phyloP scores from a whole-genome alignment of 2,329 filamentous ascomycete species.

The Monosporascus sp. region DNA sequence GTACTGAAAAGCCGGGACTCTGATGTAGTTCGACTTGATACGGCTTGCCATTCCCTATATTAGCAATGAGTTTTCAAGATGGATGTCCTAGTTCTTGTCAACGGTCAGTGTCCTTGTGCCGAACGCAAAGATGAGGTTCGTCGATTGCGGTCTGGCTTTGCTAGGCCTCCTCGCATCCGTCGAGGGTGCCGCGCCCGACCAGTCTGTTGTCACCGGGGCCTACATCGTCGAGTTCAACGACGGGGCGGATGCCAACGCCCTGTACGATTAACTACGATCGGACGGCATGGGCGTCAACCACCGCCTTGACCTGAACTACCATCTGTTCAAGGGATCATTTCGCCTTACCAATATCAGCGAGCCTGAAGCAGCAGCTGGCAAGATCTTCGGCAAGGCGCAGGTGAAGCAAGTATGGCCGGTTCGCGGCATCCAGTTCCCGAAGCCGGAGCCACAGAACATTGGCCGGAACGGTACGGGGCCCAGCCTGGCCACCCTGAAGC shows the following conservation, averaged over 20 bases:
- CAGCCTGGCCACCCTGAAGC: slow-evolving; percentile 1
- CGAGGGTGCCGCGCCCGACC: background rate
- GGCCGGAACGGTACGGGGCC: slow-evolving; percentile 11
- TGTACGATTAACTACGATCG: slow-evolving; percentile 12
- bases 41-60: too few species aligned
- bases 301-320: slow-evolving; percentile 15
- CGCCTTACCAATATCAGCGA: slow-evolving; percentile 2
- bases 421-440: slow-evolving; percentile 13
- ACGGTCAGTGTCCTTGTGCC: too few species aligned
- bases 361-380: slow-evolving; percentile 7
- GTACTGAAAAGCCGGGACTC: too few species aligned
- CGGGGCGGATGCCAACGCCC: slow-evolving; percentile 9
- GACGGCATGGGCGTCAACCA: slow-evolving; percentile 8
- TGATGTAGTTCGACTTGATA: too few species aligned
- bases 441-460: slow-evolving; percentile 7
- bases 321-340: slow-evolving; percentile 19
- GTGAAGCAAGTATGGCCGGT: slow-evolving; percentile 28
- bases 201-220: slow-evolving; percentile 5
- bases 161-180: slow-evolving; percentile 3
- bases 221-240: slow-evolving; percentile 19
- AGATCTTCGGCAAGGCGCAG: slow-evolving; percentile 16
- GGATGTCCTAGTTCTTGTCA: too few species aligned
- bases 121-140: background rate
- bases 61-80: too few species aligned
- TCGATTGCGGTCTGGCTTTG: background rate